phyloP scores from a whole-genome alignment of 306 rosid genomes.

The Crotalaria pallida region DNA sequence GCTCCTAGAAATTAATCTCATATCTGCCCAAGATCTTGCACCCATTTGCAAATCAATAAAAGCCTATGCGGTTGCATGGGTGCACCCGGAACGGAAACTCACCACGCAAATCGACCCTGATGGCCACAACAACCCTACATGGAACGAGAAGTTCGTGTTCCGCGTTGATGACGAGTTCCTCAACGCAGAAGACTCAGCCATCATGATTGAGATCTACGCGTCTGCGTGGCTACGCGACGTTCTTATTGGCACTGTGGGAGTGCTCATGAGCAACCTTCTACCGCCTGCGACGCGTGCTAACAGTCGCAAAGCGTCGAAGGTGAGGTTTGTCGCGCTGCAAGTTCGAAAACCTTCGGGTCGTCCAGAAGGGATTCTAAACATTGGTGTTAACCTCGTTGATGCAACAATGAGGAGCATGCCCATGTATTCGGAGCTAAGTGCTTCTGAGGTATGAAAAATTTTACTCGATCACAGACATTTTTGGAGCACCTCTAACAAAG shows the following conservation, averaged over 20 bases:
- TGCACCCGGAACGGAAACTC: conserved; percentile 52
- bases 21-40: conserved; percentile 58
- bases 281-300: background rate
- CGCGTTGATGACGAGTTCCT: conserved; percentile 50
- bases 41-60: conserved; percentile 47
- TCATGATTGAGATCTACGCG: conserved; percentile 64
- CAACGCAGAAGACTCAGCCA: conserved; percentile 22
- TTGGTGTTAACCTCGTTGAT: conserved; percentile 51
- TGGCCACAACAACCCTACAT: conserved; percentile 54
- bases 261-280: conserved; percentile 33
- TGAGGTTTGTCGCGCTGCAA: conserved; percentile 54
- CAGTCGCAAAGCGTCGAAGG: conserved; percentile 34
- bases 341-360: conserved; percentile 76
- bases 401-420: conserved; percentile 64
- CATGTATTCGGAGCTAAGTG: conserved; percentile 49
- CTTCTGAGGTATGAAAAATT: conserved; percentile 29
- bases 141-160: conserved; percentile 85
- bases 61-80: conserved; percentile 73
- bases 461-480: too few relatives aligned
- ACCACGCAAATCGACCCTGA: conserved; percentile 44
- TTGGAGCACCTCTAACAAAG: too few relatives aligned
- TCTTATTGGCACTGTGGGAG: conserved; percentile 52
- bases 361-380: conserved; percentile 58
- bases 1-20: conserved; percentile 55
- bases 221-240: conserved; percentile 54